Percentiles rank a stretch among this genome's conserved stretches.
These are phyloP conservation scores for Rhynchosporium secalis DNA, from an alignment of 2,329 filamentous ascomycete genomes.

Conservation along the genomic window DNA sequence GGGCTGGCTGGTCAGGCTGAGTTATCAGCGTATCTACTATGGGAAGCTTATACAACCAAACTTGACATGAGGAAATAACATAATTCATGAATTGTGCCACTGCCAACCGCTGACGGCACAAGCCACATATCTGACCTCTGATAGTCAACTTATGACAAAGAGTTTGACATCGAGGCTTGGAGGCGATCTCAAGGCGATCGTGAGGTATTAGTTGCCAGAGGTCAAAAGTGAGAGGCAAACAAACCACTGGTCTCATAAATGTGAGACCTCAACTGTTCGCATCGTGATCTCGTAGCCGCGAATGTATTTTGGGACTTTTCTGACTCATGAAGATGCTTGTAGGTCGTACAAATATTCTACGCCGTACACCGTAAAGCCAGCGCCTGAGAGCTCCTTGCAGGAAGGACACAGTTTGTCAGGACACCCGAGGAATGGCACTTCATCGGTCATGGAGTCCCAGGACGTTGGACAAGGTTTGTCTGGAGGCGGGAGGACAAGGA, in stretches of 20 bases:
- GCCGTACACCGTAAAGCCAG: background rate
- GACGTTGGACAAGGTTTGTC: too few species aligned
- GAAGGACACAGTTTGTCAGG: too few species aligned
- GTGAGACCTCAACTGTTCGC: conserved; percentile 5
- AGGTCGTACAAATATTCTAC: too few species aligned
- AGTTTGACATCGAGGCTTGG: background rate
- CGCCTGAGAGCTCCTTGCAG: too few species aligned
- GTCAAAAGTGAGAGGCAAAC: background rate
- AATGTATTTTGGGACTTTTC: conserved; percentile 3
- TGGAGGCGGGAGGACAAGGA: background rate
- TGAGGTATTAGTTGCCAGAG: background rate
- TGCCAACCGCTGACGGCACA: too few species aligned
- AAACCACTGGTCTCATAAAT: background rate
- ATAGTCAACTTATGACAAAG: conserved; percentile 9
- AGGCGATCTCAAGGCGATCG: background rate
- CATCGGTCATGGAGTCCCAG: too few species aligned
- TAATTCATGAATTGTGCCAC: too few species aligned
- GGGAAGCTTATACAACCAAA: too few species aligned
- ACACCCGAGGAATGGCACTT: too few species aligned
- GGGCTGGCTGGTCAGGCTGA: too few species aligned
- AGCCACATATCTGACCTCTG: background rate
- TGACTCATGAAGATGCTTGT: conserved; percentile 5
- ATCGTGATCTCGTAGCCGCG: background rate
- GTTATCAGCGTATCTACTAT: too few species aligned
- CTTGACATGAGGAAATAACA: too few species aligned